phyloP scores from a whole-genome alignment of 164 flowering plant species.

The Santalum album region DNA sequence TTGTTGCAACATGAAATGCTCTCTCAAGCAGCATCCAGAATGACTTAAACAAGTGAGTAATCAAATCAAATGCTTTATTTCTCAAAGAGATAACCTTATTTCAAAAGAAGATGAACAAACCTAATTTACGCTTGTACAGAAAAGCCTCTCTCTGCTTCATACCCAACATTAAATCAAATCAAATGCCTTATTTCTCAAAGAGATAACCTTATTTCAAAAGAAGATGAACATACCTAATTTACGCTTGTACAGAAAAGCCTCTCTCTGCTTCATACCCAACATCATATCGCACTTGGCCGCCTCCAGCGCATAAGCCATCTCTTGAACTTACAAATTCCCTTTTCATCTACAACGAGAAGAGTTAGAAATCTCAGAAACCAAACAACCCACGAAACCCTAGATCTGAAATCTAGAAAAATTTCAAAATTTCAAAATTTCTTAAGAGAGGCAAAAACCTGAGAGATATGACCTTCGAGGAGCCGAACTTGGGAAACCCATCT shows the following conservation, averaged over 20 bases:
- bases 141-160: conserved; percentile 24
- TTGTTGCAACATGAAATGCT: too few relatives aligned
- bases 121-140: conserved; percentile 33
- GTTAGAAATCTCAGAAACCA: too few relatives aligned
- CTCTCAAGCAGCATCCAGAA: background rate
- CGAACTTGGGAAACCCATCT: too few relatives aligned
- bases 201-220: background rate
- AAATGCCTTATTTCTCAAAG: too few relatives aligned
- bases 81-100: background rate
- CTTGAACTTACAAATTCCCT: conserved; percentile 17
- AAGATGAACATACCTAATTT: conserved; percentile 36
- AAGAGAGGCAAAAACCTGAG: too few relatives aligned
- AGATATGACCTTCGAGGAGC: too few relatives aligned
- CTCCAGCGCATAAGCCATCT: conserved; percentile 26
- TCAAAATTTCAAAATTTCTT: too few relatives aligned
- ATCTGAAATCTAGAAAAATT: too few relatives aligned
- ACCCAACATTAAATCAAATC: background rate
- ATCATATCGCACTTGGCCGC: conserved; percentile 31
- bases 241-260: conserved; percentile 24
- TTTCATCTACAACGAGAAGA: conserved; percentile 60
- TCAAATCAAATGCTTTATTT: too few relatives aligned
- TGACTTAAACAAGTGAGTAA: background rate
- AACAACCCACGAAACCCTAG: too few relatives aligned
- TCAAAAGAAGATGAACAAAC: conserved; percentile 20
- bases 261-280: conserved; percentile 41